A percentile compares a stretch with the other conserved stretches of the same genome.
phyloP scores from a whole-genome alignment of 192 early-diverging fungal genomes.

The Backusella sp. region DNA sequence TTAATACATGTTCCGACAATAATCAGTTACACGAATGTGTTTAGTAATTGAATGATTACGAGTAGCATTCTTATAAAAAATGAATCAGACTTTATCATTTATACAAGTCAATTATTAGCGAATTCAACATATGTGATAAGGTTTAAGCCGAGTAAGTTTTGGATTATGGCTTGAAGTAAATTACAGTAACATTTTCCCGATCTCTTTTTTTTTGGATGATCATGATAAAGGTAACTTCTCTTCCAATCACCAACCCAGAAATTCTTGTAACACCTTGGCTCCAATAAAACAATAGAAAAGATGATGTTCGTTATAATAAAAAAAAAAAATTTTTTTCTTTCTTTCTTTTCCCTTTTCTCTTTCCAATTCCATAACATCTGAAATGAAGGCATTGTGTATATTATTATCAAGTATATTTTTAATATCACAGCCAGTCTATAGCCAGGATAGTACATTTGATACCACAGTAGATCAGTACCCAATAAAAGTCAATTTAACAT shows the following conservation, averaged over 20 bases:
- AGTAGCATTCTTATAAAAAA: no score
- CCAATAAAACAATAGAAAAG: neutral
- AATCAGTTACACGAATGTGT: no score
- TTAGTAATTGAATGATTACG: no score
- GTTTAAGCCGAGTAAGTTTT: no score
- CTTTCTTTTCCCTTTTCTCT: neutral
- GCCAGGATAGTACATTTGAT: constrained; percentile 6
- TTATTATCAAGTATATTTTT: neutral
- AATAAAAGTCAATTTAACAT: neutral
- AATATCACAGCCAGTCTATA: neutral
- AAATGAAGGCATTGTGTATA: neutral
- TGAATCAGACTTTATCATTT: no score
- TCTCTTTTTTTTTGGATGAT: no score
- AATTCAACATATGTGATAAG: no score
- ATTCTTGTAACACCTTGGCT: neutral
- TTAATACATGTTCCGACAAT: no score
- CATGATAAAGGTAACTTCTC: neutral
- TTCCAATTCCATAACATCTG: neutral
- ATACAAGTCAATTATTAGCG: no score
- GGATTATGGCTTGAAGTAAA: no score
- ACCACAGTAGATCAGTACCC: neutral
- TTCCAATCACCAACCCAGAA: neutral
- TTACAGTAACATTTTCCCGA: no score
- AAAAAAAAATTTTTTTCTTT: constrained; percentile 7
- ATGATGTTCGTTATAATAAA: neutral